phyloP scores from a whole-genome alignment of 257 asterid species.

The Solanum bulbocastanum region DNA sequence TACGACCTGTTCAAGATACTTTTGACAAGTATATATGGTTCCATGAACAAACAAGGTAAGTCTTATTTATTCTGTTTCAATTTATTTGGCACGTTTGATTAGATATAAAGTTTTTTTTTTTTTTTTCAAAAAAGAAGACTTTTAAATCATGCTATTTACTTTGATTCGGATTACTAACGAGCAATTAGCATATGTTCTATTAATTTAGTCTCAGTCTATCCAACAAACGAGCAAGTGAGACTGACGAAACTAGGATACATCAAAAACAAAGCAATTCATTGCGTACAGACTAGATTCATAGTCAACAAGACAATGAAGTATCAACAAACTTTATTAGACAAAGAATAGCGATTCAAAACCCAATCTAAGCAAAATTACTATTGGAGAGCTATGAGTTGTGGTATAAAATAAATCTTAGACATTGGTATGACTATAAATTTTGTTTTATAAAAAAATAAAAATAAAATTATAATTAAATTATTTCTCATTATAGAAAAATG shows the following conservation, averaged over 20 bases:
- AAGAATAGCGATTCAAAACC: not conserved
- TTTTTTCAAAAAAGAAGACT: rapidly evolving
- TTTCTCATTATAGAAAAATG: not conserved
- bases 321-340: not conserved
- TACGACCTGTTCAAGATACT: not conserved
- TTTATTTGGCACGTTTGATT: not conserved
- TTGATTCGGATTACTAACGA: no score
- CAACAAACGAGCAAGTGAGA: not conserved
- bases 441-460: not conserved
- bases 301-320: not conserved
- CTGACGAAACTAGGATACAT: not conserved
- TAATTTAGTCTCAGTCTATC: not conserved
- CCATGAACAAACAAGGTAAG: not conserved
- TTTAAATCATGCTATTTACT: no score
- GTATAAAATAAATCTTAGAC: not conserved
- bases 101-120: rapidly evolving
- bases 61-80: not conserved
- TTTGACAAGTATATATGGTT: not conserved
- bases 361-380: not conserved
- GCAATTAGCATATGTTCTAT: no score
- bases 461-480: no score
- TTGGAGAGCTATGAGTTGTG: not conserved
- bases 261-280: not conserved
- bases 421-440: not conserved
- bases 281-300: not conserved